Evolutionary conservation across 345 rosid genomes (phyloP).

Genomic region (Sonneratia caseolaris): DNA sequence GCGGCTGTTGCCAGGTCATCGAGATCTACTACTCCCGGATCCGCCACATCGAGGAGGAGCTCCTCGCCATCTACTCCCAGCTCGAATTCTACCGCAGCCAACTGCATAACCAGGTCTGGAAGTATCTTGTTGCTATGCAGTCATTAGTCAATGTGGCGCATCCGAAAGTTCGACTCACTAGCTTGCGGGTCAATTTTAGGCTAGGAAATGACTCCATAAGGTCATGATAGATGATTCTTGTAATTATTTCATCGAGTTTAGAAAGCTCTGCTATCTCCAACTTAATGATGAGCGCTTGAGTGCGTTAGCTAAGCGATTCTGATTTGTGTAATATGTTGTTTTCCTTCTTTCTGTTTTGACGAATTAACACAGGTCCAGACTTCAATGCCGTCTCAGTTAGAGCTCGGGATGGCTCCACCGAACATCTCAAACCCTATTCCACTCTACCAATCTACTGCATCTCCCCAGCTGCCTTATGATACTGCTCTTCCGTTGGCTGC

Average conservation of each 20-base stretch:
- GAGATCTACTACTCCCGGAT: conserved; percentile 37
- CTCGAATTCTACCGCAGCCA: conserved; percentile 43
- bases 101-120: conserved; percentile 21
- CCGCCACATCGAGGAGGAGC: conserved; percentile 48
- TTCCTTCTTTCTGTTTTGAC: too few relatives aligned
- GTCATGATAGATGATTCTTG: too few relatives aligned
- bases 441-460: background rate
- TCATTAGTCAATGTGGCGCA: too few relatives aligned
- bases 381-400: conserved; percentile 54
- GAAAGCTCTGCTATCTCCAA: too few relatives aligned
- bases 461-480: conserved; percentile 9
- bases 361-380: conserved; percentile 2
- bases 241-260: too few relatives aligned
- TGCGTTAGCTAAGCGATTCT: too few relatives aligned
- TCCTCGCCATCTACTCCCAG: conserved; percentile 41
- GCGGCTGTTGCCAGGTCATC: conserved; percentile 61
- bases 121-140: too few relatives aligned
- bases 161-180: too few relatives aligned
- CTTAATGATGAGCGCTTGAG: too few relatives aligned
- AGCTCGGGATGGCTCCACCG: conserved; percentile 71
- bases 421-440: conserved; percentile 26
- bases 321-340: too few relatives aligned
- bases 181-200: too few relatives aligned
- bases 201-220: too few relatives aligned
- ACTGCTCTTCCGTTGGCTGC: conserved; percentile 15